Evolutionary conservation across 2,329 filamentous ascomycete genomes (phyloP).

Genomic region (Fusarium sp.): DNA sequence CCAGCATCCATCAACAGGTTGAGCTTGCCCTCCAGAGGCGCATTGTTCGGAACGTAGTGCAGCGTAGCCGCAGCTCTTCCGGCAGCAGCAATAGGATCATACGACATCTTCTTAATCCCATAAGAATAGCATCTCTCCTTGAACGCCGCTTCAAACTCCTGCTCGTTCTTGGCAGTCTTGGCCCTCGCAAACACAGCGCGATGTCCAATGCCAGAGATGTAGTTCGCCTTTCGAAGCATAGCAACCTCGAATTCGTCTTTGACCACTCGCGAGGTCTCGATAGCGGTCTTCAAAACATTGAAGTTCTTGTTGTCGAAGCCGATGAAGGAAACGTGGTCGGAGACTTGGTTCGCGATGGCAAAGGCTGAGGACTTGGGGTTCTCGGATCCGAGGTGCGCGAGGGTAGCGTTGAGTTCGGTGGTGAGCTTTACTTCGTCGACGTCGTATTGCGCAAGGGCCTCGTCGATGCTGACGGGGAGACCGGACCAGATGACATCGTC

Average conservation of each 20-base stretch:
- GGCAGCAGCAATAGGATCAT: conserved; percentile 84
- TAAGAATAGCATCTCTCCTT: conserved; percentile 77
- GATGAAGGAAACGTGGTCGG: conserved; percentile 74
- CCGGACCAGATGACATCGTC: conserved; percentile 94
- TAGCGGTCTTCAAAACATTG: conserved; percentile 64
- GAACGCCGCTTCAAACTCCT: conserved; percentile 83
- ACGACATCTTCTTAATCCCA: conserved; percentile 84
- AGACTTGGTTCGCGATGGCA: conserved; percentile 81
- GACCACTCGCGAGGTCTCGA: conserved; percentile 73
- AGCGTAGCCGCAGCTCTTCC: conserved; percentile 84
- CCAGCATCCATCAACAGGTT: conserved; percentile 88
- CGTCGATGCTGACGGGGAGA: conserved; percentile 77
- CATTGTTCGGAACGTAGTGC: conserved; percentile 85
- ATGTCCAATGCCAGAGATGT: conserved; percentile 73
- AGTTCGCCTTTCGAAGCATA: conserved; percentile 75
- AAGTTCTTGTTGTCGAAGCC: conserved; percentile 72
- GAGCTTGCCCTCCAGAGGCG: conserved; percentile 73
- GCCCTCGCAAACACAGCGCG: conserved; percentile 68
- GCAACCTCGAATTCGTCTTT: conserved; percentile 81
- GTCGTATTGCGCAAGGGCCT: conserved; percentile 81
- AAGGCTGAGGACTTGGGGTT: conserved; percentile 63
- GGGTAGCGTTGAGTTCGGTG: conserved; percentile 77
- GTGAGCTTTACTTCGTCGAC: conserved; percentile 80
- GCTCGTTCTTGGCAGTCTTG: conserved; percentile 74
- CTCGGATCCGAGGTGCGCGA: conserved; percentile 60